Evolutionary conservation across 805 yeast species (phyloP), one percentile per base, ranked within the genome.

Genomic region (Candida boidinii): DNA sequence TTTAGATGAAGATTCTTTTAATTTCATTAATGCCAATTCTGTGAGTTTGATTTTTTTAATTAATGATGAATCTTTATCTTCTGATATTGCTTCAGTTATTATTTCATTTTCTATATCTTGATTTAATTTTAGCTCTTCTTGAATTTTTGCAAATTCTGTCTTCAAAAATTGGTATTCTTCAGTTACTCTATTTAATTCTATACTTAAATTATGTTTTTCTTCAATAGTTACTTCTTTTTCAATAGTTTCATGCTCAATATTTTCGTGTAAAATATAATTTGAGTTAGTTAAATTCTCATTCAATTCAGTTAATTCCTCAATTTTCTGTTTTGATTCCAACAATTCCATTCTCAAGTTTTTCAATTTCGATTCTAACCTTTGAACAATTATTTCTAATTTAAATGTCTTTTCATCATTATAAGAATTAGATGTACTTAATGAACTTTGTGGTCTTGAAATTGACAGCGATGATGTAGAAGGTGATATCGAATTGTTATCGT

Each of bases 301-400:
- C 24, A 59, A 51, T 10, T 27, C 22, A 23, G 54, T 48, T 9
- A 68, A 34, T 4, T 33, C 26, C 4, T 36, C 33, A 5, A 64
- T 18, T 10, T 53, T 42, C 0, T 23, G 17, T 4, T 42, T 42
- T n/a, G 70, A 39, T 1, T 43, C 30, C 2, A 43, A 42, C 18
- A 60, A 56, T 13, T 58, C 56, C 0, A 41, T 39, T 7, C 51
- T 49, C 36, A 65, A 36, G 0, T 24, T 36, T 27, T 61, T 60
- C 1, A 74, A 46, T 40, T 75, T 74, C 6, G 44, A 43, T 39
- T 75, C 79, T 13, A 77, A 54, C 27, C 51, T 60, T 3, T 58
- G 51, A 2, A 75, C 56, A 13, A 68, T 56, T n/a, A 36, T 23
- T 30, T 48, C 49, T 16, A 56, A 38, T 19, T 52, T 40, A 6